Base-by-base conservation (phyloP, 768 basidiomycete species). In the Pluteus cervinus region DNA sequence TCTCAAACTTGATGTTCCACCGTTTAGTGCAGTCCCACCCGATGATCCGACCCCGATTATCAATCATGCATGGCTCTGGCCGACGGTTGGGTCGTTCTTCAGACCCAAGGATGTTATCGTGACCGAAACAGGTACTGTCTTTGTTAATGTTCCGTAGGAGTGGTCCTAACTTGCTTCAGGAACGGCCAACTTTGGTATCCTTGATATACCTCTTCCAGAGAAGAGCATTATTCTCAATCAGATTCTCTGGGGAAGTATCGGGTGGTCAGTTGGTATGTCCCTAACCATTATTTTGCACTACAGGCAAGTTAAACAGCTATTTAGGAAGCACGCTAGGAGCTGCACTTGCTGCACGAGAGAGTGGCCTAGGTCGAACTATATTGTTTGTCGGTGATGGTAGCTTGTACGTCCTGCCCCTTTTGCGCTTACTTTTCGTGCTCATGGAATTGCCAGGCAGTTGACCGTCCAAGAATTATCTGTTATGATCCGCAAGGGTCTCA, bases 171-270 rank as follows among this genome's bases (percentile, higher is more conserved):
- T 23, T 6, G 28, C 4, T 4, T 28, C 31, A 74, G 77, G 83
- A 4, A 92, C 89, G 0, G 78, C 86, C 9, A 81, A 69, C 43
- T 96, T 94, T 54, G 93, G 92, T 30, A 74, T 94, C 32, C 55
- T 91, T 26, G 87, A 88, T 43, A 71, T 89, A 21, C 78, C 81
- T 2, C 61, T 94, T 8, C 93, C 93, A 0, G 67, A 75, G n/a
- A 68, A 76, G 30, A 63, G 79, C 1, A 57, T 78, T 4, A 76
- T 82, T 40, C 43, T 89, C 25, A 76, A 71, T 43, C 89, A 92
- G 59, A 77, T 94, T 35, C 61, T 96, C 4, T 96, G 86, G 81
- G 92, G 93, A 34, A 83, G 82, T 41, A 96, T 97, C 47, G 93
- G 93, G 0, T 96, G 84, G 82, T 78, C 83, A 12, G 77, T 85